Conservation (phyloP, 306 rosid species). For the Psophocarpus tetragonolobus region DNA sequence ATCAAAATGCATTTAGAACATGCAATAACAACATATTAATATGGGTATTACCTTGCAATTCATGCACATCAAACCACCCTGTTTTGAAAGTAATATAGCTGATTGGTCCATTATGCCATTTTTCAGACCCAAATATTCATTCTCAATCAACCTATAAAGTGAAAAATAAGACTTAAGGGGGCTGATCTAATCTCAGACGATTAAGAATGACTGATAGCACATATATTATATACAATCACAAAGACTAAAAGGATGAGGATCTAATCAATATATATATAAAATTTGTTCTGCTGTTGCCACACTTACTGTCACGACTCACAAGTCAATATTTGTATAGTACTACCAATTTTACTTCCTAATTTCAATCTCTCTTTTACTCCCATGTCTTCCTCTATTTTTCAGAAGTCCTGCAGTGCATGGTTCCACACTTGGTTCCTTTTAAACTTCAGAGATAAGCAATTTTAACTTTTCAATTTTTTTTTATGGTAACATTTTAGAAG, state of each 20-base stretch:
- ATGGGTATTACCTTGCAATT: constrained; percentile 83
- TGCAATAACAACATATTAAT: constrained; percentile 7
- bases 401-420: too few relatives aligned
- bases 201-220: neutral
- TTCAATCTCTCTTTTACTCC: too few relatives aligned
- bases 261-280: too few relatives aligned
- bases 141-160: constrained; percentile 78
- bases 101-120: constrained; percentile 99
- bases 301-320: too few relatives aligned
- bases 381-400: too few relatives aligned
- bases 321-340: too few relatives aligned
- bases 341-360: too few relatives aligned
- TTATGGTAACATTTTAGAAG: constrained; percentile 17
- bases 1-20: constrained; percentile 5
- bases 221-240: constrained; percentile 8
- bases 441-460: constrained; percentile 8
- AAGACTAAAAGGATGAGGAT: constrained; percentile 20
- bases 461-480: constrained; percentile 14
- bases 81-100: constrained; percentile 86
- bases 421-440: too few relatives aligned
- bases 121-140: constrained; percentile 88
- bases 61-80: constrained; percentile 89
- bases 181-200: constrained; percentile 17
- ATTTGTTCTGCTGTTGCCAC: too few relatives aligned
- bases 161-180: constrained; percentile 19